Base-by-base conservation (phyloP, 1,284 basidiomycete genomes). In the Volvariella volvacea region DNA sequence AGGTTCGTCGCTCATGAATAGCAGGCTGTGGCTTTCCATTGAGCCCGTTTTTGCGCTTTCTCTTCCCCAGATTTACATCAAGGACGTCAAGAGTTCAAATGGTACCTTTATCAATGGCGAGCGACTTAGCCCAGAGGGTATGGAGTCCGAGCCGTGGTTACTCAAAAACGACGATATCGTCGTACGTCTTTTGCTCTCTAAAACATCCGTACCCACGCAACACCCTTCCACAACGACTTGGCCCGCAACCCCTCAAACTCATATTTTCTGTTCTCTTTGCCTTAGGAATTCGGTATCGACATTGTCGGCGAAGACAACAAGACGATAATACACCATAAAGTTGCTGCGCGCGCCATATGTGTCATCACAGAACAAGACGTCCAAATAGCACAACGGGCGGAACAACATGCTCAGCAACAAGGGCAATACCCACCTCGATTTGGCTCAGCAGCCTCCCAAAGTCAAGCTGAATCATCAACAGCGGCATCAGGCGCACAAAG, bases 251-350 rank as follows among this genome's bases (percentile, higher is more conserved):
- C 38, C 40, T 30, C 17, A 22, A 34, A 32, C n/a, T 16, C 40
- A 39, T 16, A 20, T 17, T 31, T 2, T 25, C 45, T 36, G 20
- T 37, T 20, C 42, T 40, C 32, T 41, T 22, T 10, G 16, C 45
- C 17, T 0, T 56, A 92, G 90, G 94, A 98, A 80, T 97, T 97
- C 60, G 94, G 95, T 49, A 99, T 99, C 61, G 96, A 99, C 68
- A 99, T 99, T 50, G 89, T 97, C 46, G 92, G 92, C 49, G 95
- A 99, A 60, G 96, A 99, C 70, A 97, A 96, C 74, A 92, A 93
- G 67, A 93, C 92, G 0, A 93, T 97, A 50, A 86, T 99, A 40
- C 95, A 99, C 65, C 94, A 98, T 71, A 98, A 98, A 63, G 96
- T 99, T 32, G 91, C 95, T 8, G 92, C 93, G 10, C 89, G 91